Evolutionary conservation across 1,284 basidiomycete species (phyloP).

Genomic region (Malassezia sympodialis): DNA sequence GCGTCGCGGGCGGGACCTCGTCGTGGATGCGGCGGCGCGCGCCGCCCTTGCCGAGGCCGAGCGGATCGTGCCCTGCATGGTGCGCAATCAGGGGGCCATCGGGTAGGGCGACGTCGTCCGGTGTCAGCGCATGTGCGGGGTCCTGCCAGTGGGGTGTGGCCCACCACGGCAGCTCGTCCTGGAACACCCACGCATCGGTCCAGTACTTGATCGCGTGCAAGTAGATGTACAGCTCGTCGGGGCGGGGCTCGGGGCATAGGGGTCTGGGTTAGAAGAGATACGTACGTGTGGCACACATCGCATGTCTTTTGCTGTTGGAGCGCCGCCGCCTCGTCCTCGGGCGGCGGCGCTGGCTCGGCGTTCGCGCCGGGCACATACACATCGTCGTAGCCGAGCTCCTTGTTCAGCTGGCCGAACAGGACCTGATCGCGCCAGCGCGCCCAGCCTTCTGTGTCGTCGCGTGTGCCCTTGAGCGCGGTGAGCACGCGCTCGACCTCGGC

Average conservation of each 20-base stretch:
- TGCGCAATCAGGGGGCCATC: conserved; percentile 5
- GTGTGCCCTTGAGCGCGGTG: conserved; percentile 39
- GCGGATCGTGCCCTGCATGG: background rate
- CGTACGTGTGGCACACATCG: conserved; percentile 32
- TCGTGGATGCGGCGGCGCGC: background rate
- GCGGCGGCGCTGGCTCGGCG: conserved; percentile 22
- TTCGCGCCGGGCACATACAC: conserved; percentile 38
- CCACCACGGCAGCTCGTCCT: conserved; percentile 47
- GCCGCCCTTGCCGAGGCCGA: conserved; percentile 3
- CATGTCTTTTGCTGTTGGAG: conserved; percentile 27
- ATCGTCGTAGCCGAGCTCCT: conserved; percentile 31
- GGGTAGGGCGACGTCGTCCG: background rate
- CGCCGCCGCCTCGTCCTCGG: conserved; percentile 18
- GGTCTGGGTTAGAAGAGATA: conserved; percentile 15
- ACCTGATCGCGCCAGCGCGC: conserved; percentile 45
- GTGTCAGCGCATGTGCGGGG: background rate
- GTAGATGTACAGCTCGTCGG: conserved; percentile 44
- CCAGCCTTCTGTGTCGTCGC: conserved; percentile 45
- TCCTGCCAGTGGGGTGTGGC: conserved; percentile 31
- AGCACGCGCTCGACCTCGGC: conserved; percentile 38
- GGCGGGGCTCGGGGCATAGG: conserved; percentile 36
- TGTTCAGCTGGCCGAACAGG: conserved; percentile 35
- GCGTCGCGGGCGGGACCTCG: background rate
- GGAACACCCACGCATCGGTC: conserved; percentile 43
- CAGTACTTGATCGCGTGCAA: conserved; percentile 48